Evolutionary conservation across 1,284 basidiomycete species (phyloP).

Genomic region (Athelia sp.): DNA sequence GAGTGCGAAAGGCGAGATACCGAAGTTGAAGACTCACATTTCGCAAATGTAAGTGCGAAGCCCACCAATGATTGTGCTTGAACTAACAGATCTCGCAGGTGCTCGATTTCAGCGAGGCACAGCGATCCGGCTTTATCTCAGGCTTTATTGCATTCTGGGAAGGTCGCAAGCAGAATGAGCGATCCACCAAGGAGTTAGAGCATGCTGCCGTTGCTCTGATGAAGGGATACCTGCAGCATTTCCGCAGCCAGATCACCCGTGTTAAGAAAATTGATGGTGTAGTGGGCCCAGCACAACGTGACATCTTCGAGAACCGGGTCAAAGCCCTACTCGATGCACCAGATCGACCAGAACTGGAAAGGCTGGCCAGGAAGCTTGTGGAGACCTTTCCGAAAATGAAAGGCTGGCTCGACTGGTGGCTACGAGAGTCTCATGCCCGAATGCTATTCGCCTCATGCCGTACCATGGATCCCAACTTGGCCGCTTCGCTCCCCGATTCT

Average conservation of each 20-base stretch:
- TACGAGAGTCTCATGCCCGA: constrained; percentile 11
- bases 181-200: constrained; percentile 10
- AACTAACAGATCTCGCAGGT: constrained; percentile 13
- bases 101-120: constrained; percentile 26
- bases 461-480: constrained; percentile 14
- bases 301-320: constrained; percentile 12
- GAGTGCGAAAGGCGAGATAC: constrained; percentile 6
- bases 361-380: constrained; percentile 5
- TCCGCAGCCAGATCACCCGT: constrained; percentile 16
- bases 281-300: constrained; percentile 9
- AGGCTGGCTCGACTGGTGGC: constrained; percentile 18
- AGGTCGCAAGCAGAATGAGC: background rate
- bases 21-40: background rate
- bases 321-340: constrained; percentile 6
- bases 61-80: background rate
- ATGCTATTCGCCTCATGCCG: constrained; percentile 17
- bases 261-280: constrained; percentile 17
- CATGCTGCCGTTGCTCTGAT: constrained; percentile 14
- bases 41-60: constrained; percentile 1
- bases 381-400: constrained; percentile 9
- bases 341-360: constrained; percentile 27
- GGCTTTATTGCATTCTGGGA: constrained; percentile 21
- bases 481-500: constrained; percentile 15
- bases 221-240: constrained; percentile 25
- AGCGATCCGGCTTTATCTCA: constrained; percentile 19